Conservation (phyloP, 805 yeast species). For the Ogataea parapolymorpha region DNA sequence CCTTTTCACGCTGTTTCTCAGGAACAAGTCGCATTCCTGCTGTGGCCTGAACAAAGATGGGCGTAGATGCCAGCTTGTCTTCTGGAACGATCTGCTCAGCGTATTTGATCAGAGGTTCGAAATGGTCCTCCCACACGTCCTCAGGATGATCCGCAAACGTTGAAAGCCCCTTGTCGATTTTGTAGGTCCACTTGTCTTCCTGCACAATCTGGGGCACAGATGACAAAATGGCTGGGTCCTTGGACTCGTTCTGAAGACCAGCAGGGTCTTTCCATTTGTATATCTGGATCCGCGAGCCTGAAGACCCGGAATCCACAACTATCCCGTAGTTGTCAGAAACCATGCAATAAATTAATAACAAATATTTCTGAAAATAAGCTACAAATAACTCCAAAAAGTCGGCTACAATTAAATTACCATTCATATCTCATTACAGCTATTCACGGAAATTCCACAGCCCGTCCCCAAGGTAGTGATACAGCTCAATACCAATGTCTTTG, state of each 20-base stretch:
- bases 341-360: conserved; percentile 4
- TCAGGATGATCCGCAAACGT: conserved; percentile 51
- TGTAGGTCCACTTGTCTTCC: conserved; percentile 64
- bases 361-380: neutral
- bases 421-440: conserved; percentile 6
- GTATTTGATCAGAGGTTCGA: conserved; percentile 57
- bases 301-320: conserved; percentile 92
- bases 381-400: neutral
- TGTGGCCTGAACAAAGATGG: conserved; percentile 88
- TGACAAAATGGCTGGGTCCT: conserved; percentile 35
- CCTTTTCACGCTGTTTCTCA: conserved; percentile 44
- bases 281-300: conserved; percentile 86
- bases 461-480: conserved; percentile 82
- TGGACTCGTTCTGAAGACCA: conserved; percentile 29
- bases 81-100: conserved; percentile 72
- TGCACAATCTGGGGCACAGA: conserved; percentile 70
- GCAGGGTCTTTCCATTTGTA: conserved; percentile 70
- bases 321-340: conserved; percentile 59
- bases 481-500: conserved; percentile 87
- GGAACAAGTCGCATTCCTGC: conserved; percentile 92
- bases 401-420: neutral
- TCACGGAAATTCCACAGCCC: conserved; percentile 67
- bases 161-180: conserved; percentile 84
- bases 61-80: conserved; percentile 60
- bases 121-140: conserved; percentile 69